Evolutionary conservation across 73 alveolate genomes (phyloP).

Genomic region (Blepharisma stoltei): DNA sequence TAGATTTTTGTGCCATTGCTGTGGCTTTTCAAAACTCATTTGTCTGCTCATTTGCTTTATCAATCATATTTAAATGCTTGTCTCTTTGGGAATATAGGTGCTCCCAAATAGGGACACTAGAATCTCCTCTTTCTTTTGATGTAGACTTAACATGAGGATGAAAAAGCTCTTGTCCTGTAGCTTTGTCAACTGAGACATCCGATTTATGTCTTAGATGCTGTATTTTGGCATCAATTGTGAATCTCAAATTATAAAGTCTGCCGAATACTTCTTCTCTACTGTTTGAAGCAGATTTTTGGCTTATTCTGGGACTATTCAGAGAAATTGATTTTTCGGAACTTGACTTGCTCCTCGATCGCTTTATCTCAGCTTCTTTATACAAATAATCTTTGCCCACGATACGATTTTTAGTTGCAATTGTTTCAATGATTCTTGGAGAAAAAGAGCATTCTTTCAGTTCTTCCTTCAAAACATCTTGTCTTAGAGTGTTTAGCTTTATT

Average conservation of each 20-base stretch:
- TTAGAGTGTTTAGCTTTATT: not conserved
- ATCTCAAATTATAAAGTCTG: not conserved
- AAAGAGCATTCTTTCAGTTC: not conserved
- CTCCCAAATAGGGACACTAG: not conserved
- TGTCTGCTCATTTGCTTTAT: not conserved
- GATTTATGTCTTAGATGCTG: not conserved
- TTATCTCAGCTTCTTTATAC: too few relatives aligned
- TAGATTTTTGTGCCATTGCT: not conserved
- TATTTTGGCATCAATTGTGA: not conserved
- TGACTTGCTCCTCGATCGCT: too few relatives aligned
- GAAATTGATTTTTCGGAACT: too few relatives aligned
- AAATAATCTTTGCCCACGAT: not conserved
- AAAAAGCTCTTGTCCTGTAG: conserved; percentile 17
- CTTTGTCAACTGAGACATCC: not conserved
- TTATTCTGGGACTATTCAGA: too few relatives aligned
- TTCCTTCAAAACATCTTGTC: not conserved
- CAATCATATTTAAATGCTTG: not conserved
- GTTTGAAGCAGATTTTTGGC: too few relatives aligned
- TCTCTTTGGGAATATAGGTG: not conserved
- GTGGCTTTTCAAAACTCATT: not conserved
- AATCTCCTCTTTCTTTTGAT: not conserved
- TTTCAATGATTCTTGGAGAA: not conserved
- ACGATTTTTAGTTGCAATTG: not conserved
- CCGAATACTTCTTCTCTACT: not conserved
- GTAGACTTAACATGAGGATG: not conserved